phyloP scores from a whole-genome alignment of 257 asterid genomes.

The Galeopsis tetrahit region DNA sequence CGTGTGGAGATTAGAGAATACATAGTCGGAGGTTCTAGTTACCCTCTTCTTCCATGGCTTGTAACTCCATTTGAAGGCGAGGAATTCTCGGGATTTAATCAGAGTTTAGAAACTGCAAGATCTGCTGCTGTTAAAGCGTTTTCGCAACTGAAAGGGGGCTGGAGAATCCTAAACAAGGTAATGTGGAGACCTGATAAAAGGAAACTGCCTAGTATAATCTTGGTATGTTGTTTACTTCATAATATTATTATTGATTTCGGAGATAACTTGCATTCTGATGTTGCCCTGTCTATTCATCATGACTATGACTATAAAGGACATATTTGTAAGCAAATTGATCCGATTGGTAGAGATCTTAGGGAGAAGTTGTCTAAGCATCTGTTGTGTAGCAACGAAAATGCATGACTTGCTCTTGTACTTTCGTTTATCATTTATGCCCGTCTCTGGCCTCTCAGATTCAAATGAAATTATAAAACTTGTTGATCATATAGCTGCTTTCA shows the following conservation, averaged over 20 bases:
- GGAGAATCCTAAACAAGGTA: constrained; percentile 97
- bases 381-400: constrained; percentile 29
- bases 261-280: constrained; percentile 63
- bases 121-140: constrained; percentile 67
- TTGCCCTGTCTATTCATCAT: constrained; percentile 65
- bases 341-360: constrained; percentile 56
- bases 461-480: neutral
- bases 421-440: neutral
- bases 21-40: constrained; percentile 72
- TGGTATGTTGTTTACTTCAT: constrained; percentile 92
- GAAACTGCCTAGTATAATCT: constrained; percentile 85
- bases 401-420: constrained; percentile 21
- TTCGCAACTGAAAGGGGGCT: constrained; percentile 78
- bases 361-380: constrained; percentile 57
- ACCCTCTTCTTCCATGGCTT: constrained; percentile 97
- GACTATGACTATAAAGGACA: constrained; percentile 51
- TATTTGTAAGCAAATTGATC: constrained; percentile 54
- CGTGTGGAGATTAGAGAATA: constrained; percentile 70
- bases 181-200: constrained; percentile 97
- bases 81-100: constrained; percentile 51
- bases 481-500: neutral
- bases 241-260: constrained; percentile 87
- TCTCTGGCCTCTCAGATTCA: neutral
- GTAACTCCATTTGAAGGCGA: constrained; percentile 64
- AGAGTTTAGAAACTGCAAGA: constrained; percentile 57